phyloP scores from a whole-genome alignment of 768 basidiomycete species.

The Russula sp. region DNA sequence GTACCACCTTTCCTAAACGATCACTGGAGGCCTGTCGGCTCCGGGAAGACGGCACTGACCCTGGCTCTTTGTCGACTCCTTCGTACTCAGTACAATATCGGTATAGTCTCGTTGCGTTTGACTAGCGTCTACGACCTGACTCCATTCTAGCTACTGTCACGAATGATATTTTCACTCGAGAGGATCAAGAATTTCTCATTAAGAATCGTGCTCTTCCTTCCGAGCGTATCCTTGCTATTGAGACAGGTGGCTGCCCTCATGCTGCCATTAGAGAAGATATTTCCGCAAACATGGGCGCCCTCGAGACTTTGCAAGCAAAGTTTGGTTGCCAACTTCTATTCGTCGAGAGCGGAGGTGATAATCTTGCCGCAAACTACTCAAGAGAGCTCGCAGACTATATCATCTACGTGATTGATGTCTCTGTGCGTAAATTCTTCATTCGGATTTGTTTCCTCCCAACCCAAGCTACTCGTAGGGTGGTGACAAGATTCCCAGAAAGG shows the following conservation, averaged over 20 bases:
- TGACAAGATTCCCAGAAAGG: conserved; percentile 98
- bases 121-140: conserved; percentile 26
- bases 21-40: conserved; percentile 83
- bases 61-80: conserved; percentile 83
- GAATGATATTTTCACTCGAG: conserved; percentile 99
- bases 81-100: conserved; percentile 85
- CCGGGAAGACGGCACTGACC: conserved; percentile 93
- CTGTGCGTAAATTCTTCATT: conserved; percentile 44
- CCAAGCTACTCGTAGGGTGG: conserved; percentile 62
- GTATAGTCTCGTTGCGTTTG: conserved; percentile 42
- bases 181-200: conserved; percentile 97
- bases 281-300: conserved; percentile 92
- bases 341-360: conserved; percentile 96
- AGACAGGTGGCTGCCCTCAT: conserved; percentile 97
- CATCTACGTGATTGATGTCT: conserved; percentile 88
- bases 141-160: conserved; percentile 76
- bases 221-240: conserved; percentile 89
- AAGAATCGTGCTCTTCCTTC: conserved; percentile 83
- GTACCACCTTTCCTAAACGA: conserved; percentile 2
- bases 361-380: conserved; percentile 95
- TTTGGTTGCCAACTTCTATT: conserved; percentile 88
- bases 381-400: conserved; percentile 97
- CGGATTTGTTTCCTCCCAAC: background rate
- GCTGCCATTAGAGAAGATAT: conserved; percentile 98
- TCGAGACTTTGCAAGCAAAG: conserved; percentile 91